Conservation (phyloP, 208 protist species). For the Leishmania amazonensis region DNA sequence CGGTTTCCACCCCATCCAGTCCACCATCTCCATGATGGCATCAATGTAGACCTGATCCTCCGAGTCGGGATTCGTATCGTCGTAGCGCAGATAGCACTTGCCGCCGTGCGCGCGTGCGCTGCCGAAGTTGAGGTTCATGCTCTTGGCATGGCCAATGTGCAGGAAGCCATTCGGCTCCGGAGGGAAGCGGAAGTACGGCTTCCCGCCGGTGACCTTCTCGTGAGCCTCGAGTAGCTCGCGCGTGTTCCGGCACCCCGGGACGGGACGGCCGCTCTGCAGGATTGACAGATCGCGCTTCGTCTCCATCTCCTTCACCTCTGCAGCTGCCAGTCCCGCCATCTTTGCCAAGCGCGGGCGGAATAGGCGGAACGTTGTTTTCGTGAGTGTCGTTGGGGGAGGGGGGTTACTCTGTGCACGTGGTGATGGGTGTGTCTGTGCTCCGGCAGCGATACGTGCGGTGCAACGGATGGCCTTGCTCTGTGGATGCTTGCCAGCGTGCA, state of each 20-base stretch:
- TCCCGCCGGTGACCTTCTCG: conserved; percentile 55
- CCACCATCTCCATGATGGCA: conserved; percentile 93
- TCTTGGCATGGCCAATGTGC: conserved; percentile 99
- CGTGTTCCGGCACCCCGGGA: conserved; percentile 78
- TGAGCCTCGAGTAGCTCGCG: conserved; percentile 73
- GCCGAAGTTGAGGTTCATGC: conserved; percentile 99
- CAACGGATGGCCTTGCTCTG: neutral
- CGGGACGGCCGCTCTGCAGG: conserved; percentile 83
- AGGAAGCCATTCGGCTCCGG: conserved; percentile 98
- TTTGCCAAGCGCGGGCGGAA: conserved; percentile 26
- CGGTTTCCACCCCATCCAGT: conserved; percentile 93
- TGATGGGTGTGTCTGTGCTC: neutral
- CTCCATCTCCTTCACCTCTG: conserved; percentile 31
- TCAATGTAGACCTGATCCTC: conserved; percentile 99
- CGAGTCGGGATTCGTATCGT: conserved; percentile 99
- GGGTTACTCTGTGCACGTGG: neutral
- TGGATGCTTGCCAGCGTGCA: neutral
- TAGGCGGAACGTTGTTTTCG: conserved; percentile 52
- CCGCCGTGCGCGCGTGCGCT: conserved; percentile 93
- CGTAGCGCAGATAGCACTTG: conserved; percentile 97
- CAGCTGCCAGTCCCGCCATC: conserved; percentile 44
- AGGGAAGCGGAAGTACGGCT: conserved; percentile 95
- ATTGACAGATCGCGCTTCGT: conserved; percentile 78
- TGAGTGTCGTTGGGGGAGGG: neutral
- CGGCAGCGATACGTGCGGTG: neutral